Conservation (phyloP, 2,329 filamentous ascomycete genomes). For the Thyridium curvatum region DNA sequence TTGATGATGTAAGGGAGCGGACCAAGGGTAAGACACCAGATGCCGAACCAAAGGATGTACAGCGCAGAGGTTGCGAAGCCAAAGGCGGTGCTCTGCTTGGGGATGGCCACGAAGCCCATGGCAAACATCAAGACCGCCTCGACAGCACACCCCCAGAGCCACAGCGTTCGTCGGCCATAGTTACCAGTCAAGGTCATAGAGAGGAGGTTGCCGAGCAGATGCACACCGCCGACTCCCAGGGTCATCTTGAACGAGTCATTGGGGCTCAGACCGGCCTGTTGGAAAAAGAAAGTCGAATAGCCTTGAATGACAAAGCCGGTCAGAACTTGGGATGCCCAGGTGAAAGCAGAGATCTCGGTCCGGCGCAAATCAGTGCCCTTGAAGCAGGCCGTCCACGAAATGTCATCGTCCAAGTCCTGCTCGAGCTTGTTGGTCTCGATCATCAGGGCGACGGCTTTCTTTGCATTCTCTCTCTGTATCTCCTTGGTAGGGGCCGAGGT, state of each 20-base stretch:
- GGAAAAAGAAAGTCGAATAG: constrained; percentile 7
- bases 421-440: constrained; percentile 80
- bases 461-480: constrained; percentile 63
- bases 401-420: constrained; percentile 50
- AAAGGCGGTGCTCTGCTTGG: not conserved
- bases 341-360: constrained; percentile 52
- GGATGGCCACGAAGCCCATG: constrained; percentile 10
- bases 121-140: constrained; percentile 8
- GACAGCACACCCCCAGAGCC: constrained; percentile 5
- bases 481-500: constrained; percentile 53
- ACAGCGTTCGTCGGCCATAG: constrained; percentile 3
- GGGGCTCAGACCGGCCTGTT: constrained; percentile 18
- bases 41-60: constrained; percentile 16
- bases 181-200: constrained; percentile 5
- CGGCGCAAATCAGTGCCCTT: constrained; percentile 69
- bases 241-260: constrained; percentile 22
- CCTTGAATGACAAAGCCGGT: constrained; percentile 30
- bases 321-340: constrained; percentile 20
- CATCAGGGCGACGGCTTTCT: constrained; percentile 90
- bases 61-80: constrained; percentile 6
- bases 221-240: constrained; percentile 21
- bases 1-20: constrained; percentile 29
- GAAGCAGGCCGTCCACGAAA: constrained; percentile 79
- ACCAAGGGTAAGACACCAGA: constrained; percentile 27
- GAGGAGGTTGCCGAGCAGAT: constrained; percentile 5